A percentile compares a stretch with the other conserved stretches of the same genome.
These are phyloP conservation scores for Sphagnum tenellum DNA, from an alignment of 225 moss, liverwort and hornwort species.

Conservation along the genomic window DNA sequence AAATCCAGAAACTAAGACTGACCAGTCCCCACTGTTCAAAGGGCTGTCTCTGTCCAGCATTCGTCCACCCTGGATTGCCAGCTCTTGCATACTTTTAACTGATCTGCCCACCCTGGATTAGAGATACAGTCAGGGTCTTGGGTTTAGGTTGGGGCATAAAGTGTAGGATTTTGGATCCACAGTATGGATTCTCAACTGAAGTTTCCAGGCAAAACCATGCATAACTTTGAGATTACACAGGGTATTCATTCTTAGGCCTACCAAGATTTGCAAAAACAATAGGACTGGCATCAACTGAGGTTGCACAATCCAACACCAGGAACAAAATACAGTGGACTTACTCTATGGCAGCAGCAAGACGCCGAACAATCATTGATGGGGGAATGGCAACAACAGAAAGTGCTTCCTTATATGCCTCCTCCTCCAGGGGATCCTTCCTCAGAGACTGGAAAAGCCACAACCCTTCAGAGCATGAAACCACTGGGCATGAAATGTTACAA, in stretches of 20 bases:
- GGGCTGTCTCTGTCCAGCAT: constrained; percentile 41
- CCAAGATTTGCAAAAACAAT: no score
- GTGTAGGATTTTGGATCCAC: no score
- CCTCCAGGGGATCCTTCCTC: constrained; percentile 80
- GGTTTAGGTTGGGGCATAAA: no score
- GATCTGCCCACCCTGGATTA: constrained; percentile 50
- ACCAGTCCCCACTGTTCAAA: constrained; percentile 77
- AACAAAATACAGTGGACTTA: constrained; percentile 16
- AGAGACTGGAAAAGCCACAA: constrained; percentile 34
- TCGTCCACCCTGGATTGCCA: constrained; percentile 43
- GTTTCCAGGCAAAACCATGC: no score
- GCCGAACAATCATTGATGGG: constrained; percentile 75
- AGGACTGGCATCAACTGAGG: no score
- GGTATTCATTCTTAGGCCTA: no score
- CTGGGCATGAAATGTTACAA: no score
- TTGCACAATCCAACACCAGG: background rate
- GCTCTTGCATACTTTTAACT: constrained; percentile 59
- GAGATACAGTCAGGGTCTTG: background rate
- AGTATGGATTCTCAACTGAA: no score
- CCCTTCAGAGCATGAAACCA: no score
- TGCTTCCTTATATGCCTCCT: constrained; percentile 89
- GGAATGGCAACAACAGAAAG: constrained; percentile 77
- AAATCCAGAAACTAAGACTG: constrained; percentile 74
- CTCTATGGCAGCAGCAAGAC: constrained; percentile 71
- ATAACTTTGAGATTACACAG: no score